Evolutionary conservation across 2,329 filamentous ascomycete species (phyloP).

Genomic region (Dendrostoma leiphaemia): DNA sequence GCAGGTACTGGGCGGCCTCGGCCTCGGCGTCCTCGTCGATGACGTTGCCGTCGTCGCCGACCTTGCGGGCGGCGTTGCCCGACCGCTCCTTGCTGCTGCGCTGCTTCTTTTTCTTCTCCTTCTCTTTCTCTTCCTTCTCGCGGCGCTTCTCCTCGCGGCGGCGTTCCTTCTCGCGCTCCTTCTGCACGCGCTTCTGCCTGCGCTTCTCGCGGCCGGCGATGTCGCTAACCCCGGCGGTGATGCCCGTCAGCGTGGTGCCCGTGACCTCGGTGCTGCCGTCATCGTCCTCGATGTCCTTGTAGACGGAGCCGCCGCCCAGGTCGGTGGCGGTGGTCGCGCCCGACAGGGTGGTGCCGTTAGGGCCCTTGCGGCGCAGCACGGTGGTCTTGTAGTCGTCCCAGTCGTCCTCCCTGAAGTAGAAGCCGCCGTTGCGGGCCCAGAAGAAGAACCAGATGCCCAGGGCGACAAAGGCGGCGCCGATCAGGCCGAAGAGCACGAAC

Average conservation of each 20-base stretch:
- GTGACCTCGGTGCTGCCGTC: constrained; percentile 40
- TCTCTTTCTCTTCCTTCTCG: constrained; percentile 35
- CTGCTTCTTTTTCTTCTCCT: constrained; percentile 29
- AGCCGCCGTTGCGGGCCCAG: constrained; percentile 95
- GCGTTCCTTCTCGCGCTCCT: constrained; percentile 49
- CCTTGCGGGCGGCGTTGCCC: no score
- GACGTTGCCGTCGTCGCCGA: constrained; percentile 59
- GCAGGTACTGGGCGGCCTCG: constrained; percentile 66
- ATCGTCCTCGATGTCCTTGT: constrained; percentile 59
- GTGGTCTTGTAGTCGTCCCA: constrained; percentile 99
- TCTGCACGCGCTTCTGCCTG: constrained; percentile 50
- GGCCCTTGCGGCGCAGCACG: constrained; percentile 82
- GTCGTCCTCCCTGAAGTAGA: constrained; percentile 79
- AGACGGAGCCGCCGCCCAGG: constrained; percentile 84
- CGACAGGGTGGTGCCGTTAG: constrained; percentile 81
- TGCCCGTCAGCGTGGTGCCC: constrained; percentile 43
- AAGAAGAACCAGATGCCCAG: constrained; percentile 96
- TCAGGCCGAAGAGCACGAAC: constrained; percentile 81
- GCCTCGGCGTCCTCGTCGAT: constrained; percentile 64
- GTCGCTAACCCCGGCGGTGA: constrained; percentile 58
- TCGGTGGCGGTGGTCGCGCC: constrained; percentile 80
- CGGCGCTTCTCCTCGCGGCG: constrained; percentile 33
- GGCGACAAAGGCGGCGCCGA: constrained; percentile 74
- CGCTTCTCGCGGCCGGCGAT: constrained; percentile 54
- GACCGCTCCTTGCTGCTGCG: constrained; percentile 29